Percentiles rank a stretch among this genome's conserved stretches.
Evolutionary conservation across 768 basidiomycete species (phyloP).

Genomic region (Sarcodon aspratus): DNA sequence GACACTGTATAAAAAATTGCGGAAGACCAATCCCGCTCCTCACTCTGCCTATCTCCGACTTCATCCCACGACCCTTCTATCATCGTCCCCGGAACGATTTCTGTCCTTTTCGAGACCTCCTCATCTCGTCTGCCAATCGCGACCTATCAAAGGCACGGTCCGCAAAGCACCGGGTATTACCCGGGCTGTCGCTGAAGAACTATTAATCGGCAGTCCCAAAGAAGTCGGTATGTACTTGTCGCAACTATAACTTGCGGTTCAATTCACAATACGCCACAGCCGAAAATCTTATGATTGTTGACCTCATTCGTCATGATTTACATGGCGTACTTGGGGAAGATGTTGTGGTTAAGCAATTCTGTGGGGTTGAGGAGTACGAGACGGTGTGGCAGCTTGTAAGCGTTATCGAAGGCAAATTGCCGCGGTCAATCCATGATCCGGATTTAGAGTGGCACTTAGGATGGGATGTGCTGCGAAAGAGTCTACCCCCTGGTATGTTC

Average conservation of each 20-base stretch:
- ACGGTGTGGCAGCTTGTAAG: conserved; percentile 95
- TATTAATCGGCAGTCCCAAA: conserved; percentile 58
- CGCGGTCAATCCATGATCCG: conserved; percentile 14
- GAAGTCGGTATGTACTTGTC: conserved; percentile 37
- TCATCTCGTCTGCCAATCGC: conserved; percentile 59
- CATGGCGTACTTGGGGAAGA: conserved; percentile 74
- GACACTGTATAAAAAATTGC: conserved; percentile 64
- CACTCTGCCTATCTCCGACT: conserved; percentile 76
- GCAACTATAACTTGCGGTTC: background rate
- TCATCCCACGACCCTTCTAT: conserved; percentile 65
- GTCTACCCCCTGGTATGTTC: conserved; percentile 74
- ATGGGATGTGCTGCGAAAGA: conserved; percentile 67
- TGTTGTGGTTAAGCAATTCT: conserved; percentile 78
- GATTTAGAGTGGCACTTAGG: conserved; percentile 39
- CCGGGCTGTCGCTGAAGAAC: conserved; percentile 52
- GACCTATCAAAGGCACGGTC: conserved; percentile 92
- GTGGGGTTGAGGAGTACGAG: conserved; percentile 82
- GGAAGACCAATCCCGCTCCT: conserved; percentile 76
- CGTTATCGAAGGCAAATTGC: conserved; percentile 68
- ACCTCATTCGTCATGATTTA: conserved; percentile 89
- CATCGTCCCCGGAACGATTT: conserved; percentile 90
- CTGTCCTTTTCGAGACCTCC: conserved; percentile 68
- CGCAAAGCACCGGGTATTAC: conserved; percentile 57
- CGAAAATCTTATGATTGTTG: conserved; percentile 97
- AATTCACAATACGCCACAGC: conserved; percentile 24